Conservation (phyloP, 2,329 filamentous ascomycete genomes). For the Colletotrichum incanum region DNA sequence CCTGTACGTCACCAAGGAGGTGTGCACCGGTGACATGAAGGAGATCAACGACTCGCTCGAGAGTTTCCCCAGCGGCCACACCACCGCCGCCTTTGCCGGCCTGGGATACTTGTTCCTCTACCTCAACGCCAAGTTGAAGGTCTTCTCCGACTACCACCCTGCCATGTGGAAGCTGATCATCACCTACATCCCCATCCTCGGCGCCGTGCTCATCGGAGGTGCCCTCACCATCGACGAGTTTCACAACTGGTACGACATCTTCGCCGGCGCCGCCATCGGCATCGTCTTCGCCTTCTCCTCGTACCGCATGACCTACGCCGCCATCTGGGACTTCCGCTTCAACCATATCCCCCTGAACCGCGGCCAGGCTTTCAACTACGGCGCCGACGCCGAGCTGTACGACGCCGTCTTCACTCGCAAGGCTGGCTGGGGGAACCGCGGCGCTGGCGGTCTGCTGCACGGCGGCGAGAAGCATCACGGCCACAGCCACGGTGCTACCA, state of each 20-base stretch:
- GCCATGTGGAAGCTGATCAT: conserved; percentile 81
- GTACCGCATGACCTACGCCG: conserved; percentile 78
- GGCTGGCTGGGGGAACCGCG: conserved; percentile 69
- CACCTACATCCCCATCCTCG: conserved; percentile 77
- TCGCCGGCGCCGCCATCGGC: conserved; percentile 77
- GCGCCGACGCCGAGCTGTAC: conserved; percentile 62
- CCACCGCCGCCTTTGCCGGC: conserved; percentile 80
- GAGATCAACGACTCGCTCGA: conserved; percentile 80
- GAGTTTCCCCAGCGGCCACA: conserved; percentile 82
- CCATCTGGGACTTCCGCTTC: conserved; percentile 77
- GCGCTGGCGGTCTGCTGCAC: conserved; percentile 41
- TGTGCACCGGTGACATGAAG: conserved; percentile 77
- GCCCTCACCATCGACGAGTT: conserved; percentile 81
- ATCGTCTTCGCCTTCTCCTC: conserved; percentile 75
- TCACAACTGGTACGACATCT: conserved; percentile 83
- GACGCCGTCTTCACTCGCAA: conserved; percentile 72
- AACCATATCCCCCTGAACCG: conserved; percentile 77
- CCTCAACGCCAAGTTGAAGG: conserved; percentile 84
- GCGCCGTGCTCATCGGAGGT: conserved; percentile 77
- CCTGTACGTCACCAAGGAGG: conserved; percentile 78
- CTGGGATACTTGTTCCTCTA: conserved; percentile 81
- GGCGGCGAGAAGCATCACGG: conserved; percentile 45
- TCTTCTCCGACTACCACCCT: conserved; percentile 80
- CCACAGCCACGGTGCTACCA: conserved; percentile 17
- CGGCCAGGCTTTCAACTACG: conserved; percentile 69